Conservation (phyloP, 345 rosid species). For the Nephelium lappaceum region DNA sequence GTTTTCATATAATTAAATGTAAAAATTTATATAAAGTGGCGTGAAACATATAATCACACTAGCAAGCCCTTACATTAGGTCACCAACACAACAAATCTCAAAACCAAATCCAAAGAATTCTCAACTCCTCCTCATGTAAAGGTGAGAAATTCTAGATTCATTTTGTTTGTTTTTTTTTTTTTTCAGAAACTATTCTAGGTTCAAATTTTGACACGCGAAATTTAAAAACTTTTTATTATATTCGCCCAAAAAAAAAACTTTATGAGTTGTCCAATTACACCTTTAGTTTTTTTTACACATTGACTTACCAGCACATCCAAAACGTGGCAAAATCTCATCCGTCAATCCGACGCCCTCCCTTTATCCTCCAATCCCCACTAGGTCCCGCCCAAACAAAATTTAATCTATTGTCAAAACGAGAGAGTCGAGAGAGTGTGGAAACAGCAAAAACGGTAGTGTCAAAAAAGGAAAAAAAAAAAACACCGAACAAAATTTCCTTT, state of each 20-base stretch:
- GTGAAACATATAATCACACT: too few species aligned
- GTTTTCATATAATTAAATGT: too few species aligned
- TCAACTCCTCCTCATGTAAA: too few species aligned
- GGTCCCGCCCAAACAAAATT: slow-evolving; percentile 5
- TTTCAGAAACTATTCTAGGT: too few species aligned
- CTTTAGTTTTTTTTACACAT: too few species aligned
- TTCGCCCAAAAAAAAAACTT: not conserved
- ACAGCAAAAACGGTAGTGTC: slow-evolving; percentile 1
- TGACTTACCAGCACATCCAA: too few species aligned
- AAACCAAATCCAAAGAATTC: too few species aligned
- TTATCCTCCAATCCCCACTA: not conserved
- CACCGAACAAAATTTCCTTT: not conserved
- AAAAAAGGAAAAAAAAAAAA: not conserved
- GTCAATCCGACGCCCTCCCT: not conserved
- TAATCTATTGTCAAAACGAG: not conserved
- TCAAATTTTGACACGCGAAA: not conserved
- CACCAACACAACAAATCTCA: too few species aligned
- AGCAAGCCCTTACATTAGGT: too few species aligned
- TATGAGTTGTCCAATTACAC: not conserved
- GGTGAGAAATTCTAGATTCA: too few species aligned
- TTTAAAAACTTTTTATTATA: not conserved
- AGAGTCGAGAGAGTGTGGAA: slow-evolving; percentile 5
- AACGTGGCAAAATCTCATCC: not conserved
- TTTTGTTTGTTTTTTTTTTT: too few species aligned
- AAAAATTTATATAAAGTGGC: too few species aligned